A percentile compares a stretch with the other conserved stretches of the same genome.
phyloP scores from a whole-genome alignment of 345 rosid species.

The Brassica napus region DNA sequence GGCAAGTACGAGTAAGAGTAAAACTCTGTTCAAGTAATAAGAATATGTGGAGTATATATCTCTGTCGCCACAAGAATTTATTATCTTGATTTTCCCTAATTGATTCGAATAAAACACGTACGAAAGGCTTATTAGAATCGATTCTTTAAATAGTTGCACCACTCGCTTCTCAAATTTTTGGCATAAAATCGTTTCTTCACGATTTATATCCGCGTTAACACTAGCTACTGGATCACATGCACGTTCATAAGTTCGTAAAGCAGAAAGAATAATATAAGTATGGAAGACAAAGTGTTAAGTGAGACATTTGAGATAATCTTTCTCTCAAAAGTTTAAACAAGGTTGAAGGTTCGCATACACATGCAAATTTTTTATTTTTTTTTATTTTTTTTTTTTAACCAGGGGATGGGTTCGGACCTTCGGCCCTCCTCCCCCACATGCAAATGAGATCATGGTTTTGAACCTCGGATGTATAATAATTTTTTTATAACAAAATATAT shows the following conservation, averaged over 20 bases:
- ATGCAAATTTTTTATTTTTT: no score
- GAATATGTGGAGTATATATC: constrained; percentile 13
- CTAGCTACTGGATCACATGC: not conserved
- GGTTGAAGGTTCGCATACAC: not conserved
- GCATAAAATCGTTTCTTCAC: not conserved
- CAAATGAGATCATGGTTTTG: not conserved
- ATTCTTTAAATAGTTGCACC: constrained; percentile 30
- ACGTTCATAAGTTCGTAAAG: not conserved
- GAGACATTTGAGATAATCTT: not conserved
- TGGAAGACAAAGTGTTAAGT: not conserved
- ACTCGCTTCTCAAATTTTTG: not conserved
- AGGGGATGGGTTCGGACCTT: no score
- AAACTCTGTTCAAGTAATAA: not conserved
- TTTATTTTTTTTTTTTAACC: no score
- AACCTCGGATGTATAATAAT: no score
- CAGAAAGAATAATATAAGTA: not conserved
- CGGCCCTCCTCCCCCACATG: no score
- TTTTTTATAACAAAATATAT: not conserved
- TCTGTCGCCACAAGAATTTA: constrained; percentile 9
- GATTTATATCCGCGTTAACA: not conserved
- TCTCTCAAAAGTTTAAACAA: not conserved
- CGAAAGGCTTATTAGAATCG: constrained; percentile 23
- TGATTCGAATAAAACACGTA: constrained; percentile 27
- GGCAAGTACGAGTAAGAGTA: constrained; percentile 30
- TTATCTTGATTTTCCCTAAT: not conserved